Conservation (phyloP, 75 land plant genomes). For the Sequoia sempervirens region DNA sequence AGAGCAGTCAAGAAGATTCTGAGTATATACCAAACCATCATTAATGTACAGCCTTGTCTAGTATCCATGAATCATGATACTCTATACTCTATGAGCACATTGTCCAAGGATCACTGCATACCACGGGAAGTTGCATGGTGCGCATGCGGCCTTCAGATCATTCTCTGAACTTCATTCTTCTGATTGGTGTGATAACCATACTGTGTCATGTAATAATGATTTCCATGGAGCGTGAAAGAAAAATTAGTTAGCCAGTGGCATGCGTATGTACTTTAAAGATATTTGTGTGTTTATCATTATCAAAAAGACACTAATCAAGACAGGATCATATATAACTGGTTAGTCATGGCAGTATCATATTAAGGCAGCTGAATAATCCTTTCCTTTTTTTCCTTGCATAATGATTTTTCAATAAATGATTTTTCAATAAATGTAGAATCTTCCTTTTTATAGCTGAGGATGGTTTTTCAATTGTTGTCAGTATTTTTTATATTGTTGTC, state of each 20-base stretch:
- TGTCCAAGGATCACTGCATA: not conserved
- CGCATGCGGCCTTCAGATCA: not conserved
- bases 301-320: not conserved
- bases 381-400: too few relatives aligned
- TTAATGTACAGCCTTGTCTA: not conserved
- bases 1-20: not conserved
- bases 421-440: too few relatives aligned
- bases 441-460: too few relatives aligned
- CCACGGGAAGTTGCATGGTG: not conserved
- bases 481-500: too few relatives aligned
- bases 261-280: not conserved
- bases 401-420: too few relatives aligned
- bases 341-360: too few relatives aligned
- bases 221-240: not conserved
- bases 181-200: too few relatives aligned
- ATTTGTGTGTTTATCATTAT: not conserved
- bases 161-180: not conserved
- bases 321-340: too few relatives aligned
- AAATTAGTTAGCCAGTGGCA: not conserved
- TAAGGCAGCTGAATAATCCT: too few relatives aligned
- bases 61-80: not conserved
- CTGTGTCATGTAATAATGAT: not conserved
- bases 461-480: too few relatives aligned
- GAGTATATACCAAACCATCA: not conserved
- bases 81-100: not conserved